These are phyloP conservation scores for Globisporangium middletonii DNA, from an alignment of 352 stramenopile genomes.

Conservation along the genomic window DNA sequence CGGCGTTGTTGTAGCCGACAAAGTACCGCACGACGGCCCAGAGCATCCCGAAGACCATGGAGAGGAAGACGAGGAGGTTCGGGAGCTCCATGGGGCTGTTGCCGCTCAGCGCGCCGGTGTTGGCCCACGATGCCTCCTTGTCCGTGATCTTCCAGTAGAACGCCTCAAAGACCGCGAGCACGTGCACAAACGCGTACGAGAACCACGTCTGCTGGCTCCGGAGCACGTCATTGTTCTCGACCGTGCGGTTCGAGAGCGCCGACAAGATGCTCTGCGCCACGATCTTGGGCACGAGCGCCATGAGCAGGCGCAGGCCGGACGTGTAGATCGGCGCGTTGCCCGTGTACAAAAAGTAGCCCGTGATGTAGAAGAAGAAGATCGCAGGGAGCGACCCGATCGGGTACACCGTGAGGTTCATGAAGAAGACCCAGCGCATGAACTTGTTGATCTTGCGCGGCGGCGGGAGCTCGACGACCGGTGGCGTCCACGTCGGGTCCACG, in stretches of 20 bases:
- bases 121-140: slow-evolving; percentile 86
- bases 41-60: slow-evolving; percentile 64
- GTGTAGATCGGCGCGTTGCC: slow-evolving; percentile 85
- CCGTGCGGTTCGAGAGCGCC: slow-evolving; percentile 76
- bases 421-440: slow-evolving; percentile 89
- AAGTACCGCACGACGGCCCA: slow-evolving; percentile 83
- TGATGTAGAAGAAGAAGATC: slow-evolving; percentile 79
- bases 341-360: slow-evolving; percentile 84
- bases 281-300: slow-evolving; percentile 67
- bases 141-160: slow-evolving; percentile 71
- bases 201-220: slow-evolving; percentile 89
- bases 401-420: slow-evolving; percentile 87
- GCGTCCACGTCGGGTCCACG: slow-evolving; percentile 79
- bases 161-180: slow-evolving; percentile 82
- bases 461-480: slow-evolving; percentile 77
- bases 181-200: slow-evolving; percentile 87
- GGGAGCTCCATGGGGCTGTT: slow-evolving; percentile 88
- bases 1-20: slow-evolving; percentile 77
- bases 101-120: slow-evolving; percentile 68
- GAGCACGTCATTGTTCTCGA: slow-evolving; percentile 89
- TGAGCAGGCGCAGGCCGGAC: slow-evolving; percentile 80
- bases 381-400: slow-evolving; percentile 84
- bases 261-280: slow-evolving; percentile 61
- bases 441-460: slow-evolving; percentile 79
- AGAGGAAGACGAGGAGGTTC: slow-evolving; percentile 88